Conservation (phyloP, 1,284 basidiomycete genomes). For the Fomitopsis schrenkii region DNA sequence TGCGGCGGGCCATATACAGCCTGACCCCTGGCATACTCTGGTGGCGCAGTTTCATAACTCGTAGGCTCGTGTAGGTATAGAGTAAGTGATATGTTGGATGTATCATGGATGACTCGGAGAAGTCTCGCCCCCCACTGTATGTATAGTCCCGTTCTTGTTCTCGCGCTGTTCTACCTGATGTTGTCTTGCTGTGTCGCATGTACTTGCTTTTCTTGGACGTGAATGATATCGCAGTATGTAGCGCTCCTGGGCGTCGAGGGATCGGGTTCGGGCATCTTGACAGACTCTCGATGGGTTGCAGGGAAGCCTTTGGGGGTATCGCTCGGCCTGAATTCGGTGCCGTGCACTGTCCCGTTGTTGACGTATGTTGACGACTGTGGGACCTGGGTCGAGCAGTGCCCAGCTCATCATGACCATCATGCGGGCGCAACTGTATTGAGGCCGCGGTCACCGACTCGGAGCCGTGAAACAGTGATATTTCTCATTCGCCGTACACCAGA, state of each 20-base stretch:
- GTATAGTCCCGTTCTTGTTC: not conserved
- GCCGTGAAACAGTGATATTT: too few relatives aligned
- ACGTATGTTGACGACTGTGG: not conserved
- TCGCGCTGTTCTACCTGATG: not conserved
- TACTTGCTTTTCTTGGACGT: not conserved
- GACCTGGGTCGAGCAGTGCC: not conserved
- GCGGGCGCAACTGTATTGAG: too few relatives aligned
- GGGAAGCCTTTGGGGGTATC: too few relatives aligned
- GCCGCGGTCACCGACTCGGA: too few relatives aligned
- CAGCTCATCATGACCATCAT: not conserved
- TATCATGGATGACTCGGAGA: not conserved
- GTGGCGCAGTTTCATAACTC: slow-evolving; percentile 23
- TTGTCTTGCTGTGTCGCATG: not conserved
- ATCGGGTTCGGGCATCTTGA: not conserved
- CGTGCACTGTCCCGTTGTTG: not conserved
- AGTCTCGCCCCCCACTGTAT: not conserved
- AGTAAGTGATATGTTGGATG: not conserved
- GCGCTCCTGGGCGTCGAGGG: not conserved
- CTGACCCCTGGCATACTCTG: slow-evolving; percentile 26
- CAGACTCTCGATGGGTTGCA: too few relatives aligned
- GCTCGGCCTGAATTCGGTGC: not conserved
- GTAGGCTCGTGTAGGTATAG: not conserved
- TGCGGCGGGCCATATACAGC: slow-evolving; percentile 17
- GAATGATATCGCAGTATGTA: not conserved
- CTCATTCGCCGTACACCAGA: too few relatives aligned